phyloP scores from a whole-genome alignment of 257 asterid genomes.

The Cordia subcordata region DNA sequence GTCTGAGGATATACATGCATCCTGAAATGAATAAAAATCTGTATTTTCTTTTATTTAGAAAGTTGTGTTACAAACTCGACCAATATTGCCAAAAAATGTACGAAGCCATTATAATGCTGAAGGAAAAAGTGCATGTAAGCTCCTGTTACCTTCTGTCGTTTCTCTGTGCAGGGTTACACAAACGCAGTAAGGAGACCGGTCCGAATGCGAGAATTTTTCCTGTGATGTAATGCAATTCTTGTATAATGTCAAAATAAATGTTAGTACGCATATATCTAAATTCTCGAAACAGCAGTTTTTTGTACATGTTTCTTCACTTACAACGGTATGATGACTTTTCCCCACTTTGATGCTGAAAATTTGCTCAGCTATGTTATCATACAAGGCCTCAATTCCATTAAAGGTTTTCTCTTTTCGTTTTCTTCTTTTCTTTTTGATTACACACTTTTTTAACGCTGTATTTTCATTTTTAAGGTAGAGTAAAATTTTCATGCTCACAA shows the following conservation, averaged over 20 bases:
- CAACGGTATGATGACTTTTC: too few species aligned
- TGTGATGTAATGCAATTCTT: slow-evolving; percentile 23
- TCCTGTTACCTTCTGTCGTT: background rate
- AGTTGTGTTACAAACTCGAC: background rate
- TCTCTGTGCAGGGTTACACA: slow-evolving; percentile 77
- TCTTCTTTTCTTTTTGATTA: too few species aligned
- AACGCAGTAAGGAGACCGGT: slow-evolving; percentile 96
- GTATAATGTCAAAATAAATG: background rate
- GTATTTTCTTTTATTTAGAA: background rate
- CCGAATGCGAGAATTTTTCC: slow-evolving; percentile 66
- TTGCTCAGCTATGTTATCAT: background rate
- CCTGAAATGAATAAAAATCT: background rate
- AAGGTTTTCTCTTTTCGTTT: background rate
- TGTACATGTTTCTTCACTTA: background rate
- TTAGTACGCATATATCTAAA: too few species aligned
- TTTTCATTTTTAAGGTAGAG: too few species aligned
- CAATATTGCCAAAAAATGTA: background rate
- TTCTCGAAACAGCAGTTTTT: background rate
- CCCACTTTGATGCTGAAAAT: too few species aligned
- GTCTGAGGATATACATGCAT: too few species aligned
- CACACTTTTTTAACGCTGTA: background rate
- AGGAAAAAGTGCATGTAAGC: too few species aligned
- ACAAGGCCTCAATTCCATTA: too few species aligned
- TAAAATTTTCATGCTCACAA: too few species aligned
- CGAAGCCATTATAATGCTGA: background rate